phyloP scores from a whole-genome alignment of 1,139 yeast genomes.

The Pneumocystis jirovecii region DNA sequence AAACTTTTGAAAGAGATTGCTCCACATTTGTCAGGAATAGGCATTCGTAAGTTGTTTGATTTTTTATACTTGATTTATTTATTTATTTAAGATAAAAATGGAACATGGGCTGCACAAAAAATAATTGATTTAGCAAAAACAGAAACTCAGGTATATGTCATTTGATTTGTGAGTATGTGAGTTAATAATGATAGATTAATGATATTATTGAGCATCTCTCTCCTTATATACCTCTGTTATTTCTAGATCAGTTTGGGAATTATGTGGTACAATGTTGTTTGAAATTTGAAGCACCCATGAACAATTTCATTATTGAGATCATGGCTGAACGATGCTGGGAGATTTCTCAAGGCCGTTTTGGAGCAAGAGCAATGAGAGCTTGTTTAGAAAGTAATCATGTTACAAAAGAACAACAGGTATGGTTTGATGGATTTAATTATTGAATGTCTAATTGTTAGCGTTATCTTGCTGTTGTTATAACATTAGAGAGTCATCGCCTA shows the following conservation, averaged over 20 bases:
- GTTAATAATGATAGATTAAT: not conserved
- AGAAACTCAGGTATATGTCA: slow-evolving; percentile 45
- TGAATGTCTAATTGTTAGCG: slow-evolving; percentile 19
- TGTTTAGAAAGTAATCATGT: slow-evolving; percentile 66
- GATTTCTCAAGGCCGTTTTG: slow-evolving; percentile 79
- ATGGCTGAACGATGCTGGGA: slow-evolving; percentile 66
- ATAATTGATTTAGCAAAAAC: slow-evolving; percentile 62
- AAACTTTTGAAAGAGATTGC: slow-evolving; percentile 67
- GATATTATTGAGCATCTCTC: slow-evolving; percentile 55
- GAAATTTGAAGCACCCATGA: slow-evolving; percentile 76
- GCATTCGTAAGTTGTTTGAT: slow-evolving; percentile 51
- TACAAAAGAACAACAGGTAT: slow-evolving; percentile 44
- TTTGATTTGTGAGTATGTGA: not conserved
- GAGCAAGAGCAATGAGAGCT: slow-evolving; percentile 88
- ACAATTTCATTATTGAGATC: slow-evolving; percentile 77
- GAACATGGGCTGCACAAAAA: slow-evolving; percentile 98
- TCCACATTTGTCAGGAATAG: slow-evolving; percentile 76
- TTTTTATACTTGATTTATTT: not conserved
- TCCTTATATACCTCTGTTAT: slow-evolving; percentile 71
- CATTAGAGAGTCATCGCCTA: slow-evolving; percentile 62
- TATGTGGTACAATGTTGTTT: slow-evolving; percentile 90
- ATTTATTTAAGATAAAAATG: slow-evolving; percentile 32
- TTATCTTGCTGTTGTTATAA: slow-evolving; percentile 65
- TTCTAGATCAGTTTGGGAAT: slow-evolving; percentile 92
- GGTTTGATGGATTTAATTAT: not conserved